Evolutionary conservation across 371 early-diverging fungal genomes (phyloP).

Genomic region (Apophysomyces ossiformis): DNA sequence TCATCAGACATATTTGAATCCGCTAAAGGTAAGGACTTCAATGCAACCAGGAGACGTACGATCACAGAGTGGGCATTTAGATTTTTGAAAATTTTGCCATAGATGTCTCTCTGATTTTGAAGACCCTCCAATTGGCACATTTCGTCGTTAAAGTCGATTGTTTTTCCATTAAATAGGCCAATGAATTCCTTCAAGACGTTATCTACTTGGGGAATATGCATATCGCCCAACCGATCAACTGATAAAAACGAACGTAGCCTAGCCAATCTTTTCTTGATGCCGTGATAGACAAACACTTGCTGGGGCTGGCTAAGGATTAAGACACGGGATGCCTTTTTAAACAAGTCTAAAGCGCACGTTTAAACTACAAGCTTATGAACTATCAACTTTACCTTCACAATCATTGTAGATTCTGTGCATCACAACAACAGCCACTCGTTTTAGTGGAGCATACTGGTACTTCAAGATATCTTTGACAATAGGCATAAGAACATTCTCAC

Average conservation of each 20-base stretch:
- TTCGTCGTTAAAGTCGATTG: slow-evolving; percentile 34
- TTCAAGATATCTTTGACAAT: slow-evolving; percentile 56
- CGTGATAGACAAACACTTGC: slow-evolving; percentile 43
- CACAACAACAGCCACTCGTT: slow-evolving; percentile 48
- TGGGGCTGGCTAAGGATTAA: slow-evolving; percentile 44
- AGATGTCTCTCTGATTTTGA: slow-evolving; percentile 22
- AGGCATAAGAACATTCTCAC: slow-evolving; percentile 46
- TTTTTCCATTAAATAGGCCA: slow-evolving; percentile 36
- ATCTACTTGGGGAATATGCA: slow-evolving; percentile 24
- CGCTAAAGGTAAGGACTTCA: slow-evolving; percentile 14
- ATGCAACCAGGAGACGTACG: slow-evolving; percentile 19
- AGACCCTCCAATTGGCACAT: slow-evolving; percentile 14
- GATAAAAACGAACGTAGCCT: slow-evolving; percentile 20
- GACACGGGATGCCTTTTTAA: slow-evolving; percentile 29
- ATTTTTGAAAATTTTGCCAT: slow-evolving; percentile 35
- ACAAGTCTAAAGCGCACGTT: slow-evolving; percentile 24
- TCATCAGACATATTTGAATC: slow-evolving; percentile 8
- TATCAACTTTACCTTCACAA: slow-evolving; percentile 35
- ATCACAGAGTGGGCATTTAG: slow-evolving; percentile 26
- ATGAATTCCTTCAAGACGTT: slow-evolving; percentile 35
- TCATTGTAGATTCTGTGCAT: slow-evolving; percentile 57
- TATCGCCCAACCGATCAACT: slow-evolving; percentile 25
- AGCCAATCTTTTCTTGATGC: slow-evolving; percentile 39
- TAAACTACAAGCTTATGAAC: background rate
- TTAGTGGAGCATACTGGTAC: slow-evolving; percentile 52